Conservation (phyloP, 495 filamentous ascomycete species). For the Hamigera avellanea region DNA sequence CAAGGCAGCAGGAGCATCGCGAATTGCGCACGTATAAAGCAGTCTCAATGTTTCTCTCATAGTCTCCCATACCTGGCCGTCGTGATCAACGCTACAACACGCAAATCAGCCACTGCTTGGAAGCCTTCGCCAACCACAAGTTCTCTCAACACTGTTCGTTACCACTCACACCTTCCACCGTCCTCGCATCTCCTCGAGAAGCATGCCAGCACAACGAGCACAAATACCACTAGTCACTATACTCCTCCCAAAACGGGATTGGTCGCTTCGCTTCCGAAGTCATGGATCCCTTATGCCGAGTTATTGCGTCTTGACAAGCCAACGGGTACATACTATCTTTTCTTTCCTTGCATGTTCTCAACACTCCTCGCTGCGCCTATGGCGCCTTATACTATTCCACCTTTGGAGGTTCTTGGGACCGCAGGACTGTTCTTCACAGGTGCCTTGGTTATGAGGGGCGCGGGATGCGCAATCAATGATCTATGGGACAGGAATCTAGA, state of each 20-base stretch:
- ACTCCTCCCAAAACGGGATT: conserved; percentile 60
- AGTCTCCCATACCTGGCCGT: background rate
- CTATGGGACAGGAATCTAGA: conserved; percentile 93
- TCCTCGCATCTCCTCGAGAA: background rate
- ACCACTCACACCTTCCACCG: background rate
- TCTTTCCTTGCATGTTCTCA: conserved; percentile 88
- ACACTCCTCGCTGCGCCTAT: conserved; percentile 47
- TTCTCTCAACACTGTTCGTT: background rate
- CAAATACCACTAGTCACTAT: conserved; percentile 35
- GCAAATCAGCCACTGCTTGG: too few relatives aligned
- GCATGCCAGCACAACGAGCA: background rate
- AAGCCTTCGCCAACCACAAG: too few relatives aligned
- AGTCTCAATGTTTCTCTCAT: too few relatives aligned
- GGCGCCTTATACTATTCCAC: conserved; percentile 38
- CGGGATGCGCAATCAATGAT: conserved; percentile 97
- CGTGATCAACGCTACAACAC: background rate
- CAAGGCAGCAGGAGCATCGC: background rate
- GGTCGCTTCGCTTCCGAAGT: conserved; percentile 55
- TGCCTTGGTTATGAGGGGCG: conserved; percentile 90
- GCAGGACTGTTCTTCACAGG: conserved; percentile 72
- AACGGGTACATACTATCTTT: conserved; percentile 88
- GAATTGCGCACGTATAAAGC: too few relatives aligned
- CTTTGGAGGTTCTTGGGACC: conserved; percentile 55
- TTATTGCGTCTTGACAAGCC: conserved; percentile 90
- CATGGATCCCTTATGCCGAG: conserved; percentile 59